Base-by-base conservation (phyloP, 179 eudicot genomes). In the Actinidia chinensis region DNA sequence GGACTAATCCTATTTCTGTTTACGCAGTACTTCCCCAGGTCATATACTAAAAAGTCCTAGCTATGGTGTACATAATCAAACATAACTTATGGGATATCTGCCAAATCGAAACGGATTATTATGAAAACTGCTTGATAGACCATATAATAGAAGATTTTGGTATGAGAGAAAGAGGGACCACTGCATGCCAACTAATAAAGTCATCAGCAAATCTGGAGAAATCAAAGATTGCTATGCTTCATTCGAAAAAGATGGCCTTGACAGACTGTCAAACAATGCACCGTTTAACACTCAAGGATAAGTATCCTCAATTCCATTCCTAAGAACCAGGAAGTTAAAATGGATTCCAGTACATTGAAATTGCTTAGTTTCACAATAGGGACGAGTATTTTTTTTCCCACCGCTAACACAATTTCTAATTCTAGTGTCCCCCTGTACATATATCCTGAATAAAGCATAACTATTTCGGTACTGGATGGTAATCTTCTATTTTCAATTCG, bases 131-230 rank as follows among this genome's bases (percentile, higher is more conserved):
- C n/a, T n/a, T n/a, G n/a, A n/a, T n/a, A n/a, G n/a, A n/a, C n/a
- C n/a, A n/a, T n/a, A n/a, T n/a, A n/a, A n/a, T n/a, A n/a, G n/a
- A n/a, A n/a, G n/a, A n/a, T n/a, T n/a, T n/a, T n/a, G n/a, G n/a
- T n/a, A n/a, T n/a, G n/a, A 20, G 67, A 20, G 36, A 48, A 78
- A 9, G n/a, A 71, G 23, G 36, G 74, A 94, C 98, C n/a, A n/a
- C 98, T 95, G 98, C 98, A 95, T 95, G 73, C 97, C 82, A 44
- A 95, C 98, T 4, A 97, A n/a, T 97, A 82, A 95, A 95, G 75
- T 95, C 97, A 58, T 95, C 98, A 33, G 88, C 94, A 87, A 95
- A 85, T 95, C 98, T 36, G 97, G 98, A 79, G 98, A 70, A 95
- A 95, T 83, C 93, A 95, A 14, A 95, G 90, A 87, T 95, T 97